Percentiles rank a stretch among this genome's conserved stretches.
phyloP scores from a whole-genome alignment of 805 yeast species.

The Saccharomycopsis fibuligera region DNA sequence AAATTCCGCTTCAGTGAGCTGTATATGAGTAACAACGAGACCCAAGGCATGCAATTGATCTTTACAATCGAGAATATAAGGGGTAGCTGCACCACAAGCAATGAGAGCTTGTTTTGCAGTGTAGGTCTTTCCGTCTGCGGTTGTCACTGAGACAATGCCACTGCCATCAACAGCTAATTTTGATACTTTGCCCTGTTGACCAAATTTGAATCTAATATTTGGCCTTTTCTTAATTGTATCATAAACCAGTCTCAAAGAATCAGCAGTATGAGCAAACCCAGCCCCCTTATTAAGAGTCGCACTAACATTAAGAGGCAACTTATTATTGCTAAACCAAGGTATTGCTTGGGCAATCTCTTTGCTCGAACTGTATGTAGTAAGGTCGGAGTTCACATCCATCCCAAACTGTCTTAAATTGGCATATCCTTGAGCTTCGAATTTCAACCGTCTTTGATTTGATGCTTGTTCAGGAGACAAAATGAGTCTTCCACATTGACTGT shows the following conservation, averaged over 20 bases:
- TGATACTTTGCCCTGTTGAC: background rate
- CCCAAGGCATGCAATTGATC: conserved; percentile 34
- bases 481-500: conserved; percentile 38
- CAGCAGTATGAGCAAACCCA: conserved; percentile 38
- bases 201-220: conserved; percentile 1
- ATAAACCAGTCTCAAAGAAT: conserved; percentile 26
- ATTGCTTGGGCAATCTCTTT: conserved; percentile 27
- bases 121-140: conserved; percentile 24
- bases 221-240: background rate
- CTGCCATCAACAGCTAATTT: conserved; percentile 1
- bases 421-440: conserved; percentile 34
- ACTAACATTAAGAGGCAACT: conserved; percentile 24
- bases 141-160: background rate
- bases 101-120: conserved; percentile 30
- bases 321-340: conserved; percentile 26
- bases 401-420: conserved; percentile 29
- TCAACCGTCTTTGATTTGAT: conserved; percentile 30
- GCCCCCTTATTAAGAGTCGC: conserved; percentile 36
- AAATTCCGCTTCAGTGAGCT: conserved; percentile 32
- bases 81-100: conserved; percentile 29
- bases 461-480: conserved; percentile 29
- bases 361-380: conserved; percentile 29
- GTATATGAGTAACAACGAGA: conserved; percentile 33
- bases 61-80: conserved; percentile 26
- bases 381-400: conserved; percentile 23